A percentile compares a stretch with the other conserved stretches of the same genome.
phyloP scores from a whole-genome alignment of 257 asterid species.

The Solanum pinnatisectum region DNA sequence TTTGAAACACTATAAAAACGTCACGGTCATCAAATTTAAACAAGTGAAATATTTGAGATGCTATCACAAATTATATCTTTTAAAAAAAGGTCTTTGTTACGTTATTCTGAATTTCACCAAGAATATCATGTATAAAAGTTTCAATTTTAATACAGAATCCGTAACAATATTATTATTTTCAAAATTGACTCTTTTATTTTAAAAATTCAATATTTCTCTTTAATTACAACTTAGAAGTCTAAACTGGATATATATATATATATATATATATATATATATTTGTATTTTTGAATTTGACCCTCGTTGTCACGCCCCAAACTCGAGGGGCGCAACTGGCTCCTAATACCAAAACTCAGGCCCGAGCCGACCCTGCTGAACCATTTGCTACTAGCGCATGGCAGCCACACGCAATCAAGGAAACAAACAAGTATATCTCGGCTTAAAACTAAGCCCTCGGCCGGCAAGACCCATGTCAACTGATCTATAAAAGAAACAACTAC shows the following conservation, averaged over 20 bases:
- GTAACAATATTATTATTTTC: background rate
- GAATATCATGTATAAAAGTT: too few species aligned
- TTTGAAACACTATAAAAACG: background rate
- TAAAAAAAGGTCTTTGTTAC: background rate
- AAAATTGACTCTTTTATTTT: background rate
- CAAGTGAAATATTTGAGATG: background rate
- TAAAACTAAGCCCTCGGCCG: too few species aligned
- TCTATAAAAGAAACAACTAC: too few species aligned
- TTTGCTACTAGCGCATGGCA: too few species aligned
- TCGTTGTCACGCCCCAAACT: too few species aligned
- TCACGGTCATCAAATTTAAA: background rate
- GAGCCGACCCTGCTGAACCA: too few species aligned
- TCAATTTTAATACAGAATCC: background rate
- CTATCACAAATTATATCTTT: background rate
- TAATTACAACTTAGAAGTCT: background rate
- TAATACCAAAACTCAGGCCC: too few species aligned
- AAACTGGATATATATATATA: background rate
- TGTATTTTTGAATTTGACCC: background rate
- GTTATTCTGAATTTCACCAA: background rate
- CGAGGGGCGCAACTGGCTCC: too few species aligned
- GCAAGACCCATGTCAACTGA: too few species aligned
- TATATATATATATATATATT: too few species aligned
- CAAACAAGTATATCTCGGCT: too few species aligned
- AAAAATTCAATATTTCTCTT: background rate
- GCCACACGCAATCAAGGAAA: too few species aligned